A percentile compares a stretch with the other conserved stretches of the same genome.
Evolutionary conservation across 305 asterid genomes (phyloP).

Genomic region (Rubia tinctorum): DNA sequence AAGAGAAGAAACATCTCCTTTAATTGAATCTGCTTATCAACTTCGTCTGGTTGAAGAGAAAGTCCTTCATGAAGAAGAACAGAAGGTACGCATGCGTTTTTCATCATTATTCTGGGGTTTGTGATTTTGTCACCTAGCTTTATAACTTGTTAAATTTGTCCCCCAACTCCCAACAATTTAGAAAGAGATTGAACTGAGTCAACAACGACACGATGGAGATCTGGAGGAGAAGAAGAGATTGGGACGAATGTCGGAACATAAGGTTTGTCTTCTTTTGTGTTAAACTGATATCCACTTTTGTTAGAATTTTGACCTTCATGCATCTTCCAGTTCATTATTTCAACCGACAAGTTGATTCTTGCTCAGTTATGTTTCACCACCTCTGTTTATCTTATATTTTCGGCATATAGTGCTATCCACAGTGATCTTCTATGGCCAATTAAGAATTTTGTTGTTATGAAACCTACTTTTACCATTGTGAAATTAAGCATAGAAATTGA

Average conservation of each 20-base stretch:
- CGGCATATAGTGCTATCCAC: neutral
- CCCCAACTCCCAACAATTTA: conserved; percentile 28
- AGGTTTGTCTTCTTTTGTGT: conserved; percentile 26
- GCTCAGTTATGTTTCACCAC: neutral
- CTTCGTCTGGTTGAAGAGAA: conserved; percentile 60
- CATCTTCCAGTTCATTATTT: neutral
- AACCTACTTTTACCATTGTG: neutral
- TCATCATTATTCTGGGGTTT: neutral
- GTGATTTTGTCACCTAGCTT: neutral
- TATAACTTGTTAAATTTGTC: neutral
- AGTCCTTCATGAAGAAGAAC: conserved; percentile 60
- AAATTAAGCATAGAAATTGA: neutral
- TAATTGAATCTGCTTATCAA: conserved; percentile 70
- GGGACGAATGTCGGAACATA: conserved; percentile 53
- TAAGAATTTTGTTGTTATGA: neutral
- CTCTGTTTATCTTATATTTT: neutral
- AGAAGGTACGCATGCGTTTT: conserved; percentile 42
- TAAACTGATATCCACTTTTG: neutral
- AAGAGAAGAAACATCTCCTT: conserved; percentile 69
- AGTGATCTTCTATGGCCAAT: neutral
- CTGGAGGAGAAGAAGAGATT: conserved; percentile 78
- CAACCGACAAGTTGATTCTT: neutral
- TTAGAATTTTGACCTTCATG: no score
- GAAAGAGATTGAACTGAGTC: conserved; percentile 72
- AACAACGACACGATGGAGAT: conserved; percentile 76